phyloP scores from a whole-genome alignment of 306 rosid genomes.

The Sophora flavescens region DNA sequence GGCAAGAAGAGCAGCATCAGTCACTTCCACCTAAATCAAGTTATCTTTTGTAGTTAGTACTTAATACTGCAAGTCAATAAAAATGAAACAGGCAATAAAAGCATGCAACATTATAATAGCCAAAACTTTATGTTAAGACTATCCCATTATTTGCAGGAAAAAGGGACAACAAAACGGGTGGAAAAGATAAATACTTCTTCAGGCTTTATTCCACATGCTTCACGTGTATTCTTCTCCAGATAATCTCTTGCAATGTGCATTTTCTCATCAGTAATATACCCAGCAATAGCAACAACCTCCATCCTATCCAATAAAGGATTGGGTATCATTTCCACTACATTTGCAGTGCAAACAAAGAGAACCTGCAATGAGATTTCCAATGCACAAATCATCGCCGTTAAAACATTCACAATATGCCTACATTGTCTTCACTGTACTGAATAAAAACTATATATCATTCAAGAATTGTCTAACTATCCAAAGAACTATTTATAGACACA shows the following conservation, averaged over 20 bases:
- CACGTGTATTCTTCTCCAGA: constrained; percentile 94
- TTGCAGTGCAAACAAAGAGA: constrained; percentile 98
- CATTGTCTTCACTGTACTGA: constrained; percentile 25
- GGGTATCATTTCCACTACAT: constrained; percentile 92
- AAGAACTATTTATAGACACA: constrained; percentile 19
- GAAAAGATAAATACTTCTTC: constrained; percentile 65
- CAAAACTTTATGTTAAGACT: neutral
- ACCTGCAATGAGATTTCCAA: constrained; percentile 70
- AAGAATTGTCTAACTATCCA: constrained; percentile 9
- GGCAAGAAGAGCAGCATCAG: constrained; percentile 85
- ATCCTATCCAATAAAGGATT: constrained; percentile 94
- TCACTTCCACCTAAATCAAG: constrained; percentile 81
- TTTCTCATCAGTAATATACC: constrained; percentile 97
- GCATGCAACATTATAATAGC: constrained; percentile 25
- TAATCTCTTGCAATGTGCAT: constrained; percentile 98
- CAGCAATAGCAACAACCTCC: constrained; percentile 96
- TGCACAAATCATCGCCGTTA: constrained; percentile 29
- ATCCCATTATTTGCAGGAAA: constrained; percentile 32
- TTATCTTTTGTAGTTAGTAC: constrained; percentile 27
- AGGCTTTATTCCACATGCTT: constrained; percentile 90
- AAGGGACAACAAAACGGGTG: constrained; percentile 23
- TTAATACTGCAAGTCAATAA: constrained; percentile 36
- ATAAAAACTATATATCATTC: constrained; percentile 23
- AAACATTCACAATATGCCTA: constrained; percentile 29
- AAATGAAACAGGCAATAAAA: constrained; percentile 10